These are phyloP conservation scores for Penstemon davidsonii DNA, from an alignment of 257 asterid genomes.

Conservation along the genomic window DNA sequence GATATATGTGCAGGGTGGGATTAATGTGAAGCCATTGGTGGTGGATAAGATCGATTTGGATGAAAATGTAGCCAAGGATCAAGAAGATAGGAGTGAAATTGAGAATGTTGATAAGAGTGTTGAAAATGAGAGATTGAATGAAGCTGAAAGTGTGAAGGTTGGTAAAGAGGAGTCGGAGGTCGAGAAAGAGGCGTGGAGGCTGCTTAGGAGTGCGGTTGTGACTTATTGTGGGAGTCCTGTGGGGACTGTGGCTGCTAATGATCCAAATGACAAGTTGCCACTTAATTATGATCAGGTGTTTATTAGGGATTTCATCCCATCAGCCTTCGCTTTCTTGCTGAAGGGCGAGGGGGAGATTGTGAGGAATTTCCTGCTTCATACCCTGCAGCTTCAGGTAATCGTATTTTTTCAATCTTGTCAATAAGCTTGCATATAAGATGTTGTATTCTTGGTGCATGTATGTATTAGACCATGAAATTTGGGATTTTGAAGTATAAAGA, in stretches of 20 bases:
- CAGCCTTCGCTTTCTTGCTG: conserved; percentile 89
- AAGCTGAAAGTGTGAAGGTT: conserved; percentile 13
- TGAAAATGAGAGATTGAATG: not conserved
- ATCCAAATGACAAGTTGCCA: conserved; percentile 67
- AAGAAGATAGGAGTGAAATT: conserved; percentile 2
- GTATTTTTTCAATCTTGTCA: not conserved
- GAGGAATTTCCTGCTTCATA: conserved; percentile 85
- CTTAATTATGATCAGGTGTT: conserved; percentile 95
- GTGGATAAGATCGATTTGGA: conserved; percentile 36
- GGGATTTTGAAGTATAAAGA: too few species aligned
- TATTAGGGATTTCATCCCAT: conserved; percentile 84
- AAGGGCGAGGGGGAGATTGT: conserved; percentile 91
- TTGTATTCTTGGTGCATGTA: not conserved
- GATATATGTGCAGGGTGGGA: conserved; percentile 80
- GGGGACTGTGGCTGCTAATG: conserved; percentile 76
- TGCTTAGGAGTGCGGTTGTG: conserved; percentile 59
- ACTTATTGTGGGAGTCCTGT: conserved; percentile 77
- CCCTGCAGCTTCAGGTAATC: conserved; percentile 89
- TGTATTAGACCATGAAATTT: not conserved
- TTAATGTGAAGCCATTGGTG: conserved; percentile 68
- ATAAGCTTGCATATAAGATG: too few species aligned
- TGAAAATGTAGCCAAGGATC: conserved; percentile 25
- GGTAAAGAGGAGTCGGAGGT: conserved; percentile 47
- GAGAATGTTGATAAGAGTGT: not conserved
- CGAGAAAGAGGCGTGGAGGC: conserved; percentile 68